Evolutionary conservation across 2,329 filamentous ascomycete genomes (phyloP), one percentile per base, ranked within the genome.

Genomic region (Aspergillus intermedius): DNA sequence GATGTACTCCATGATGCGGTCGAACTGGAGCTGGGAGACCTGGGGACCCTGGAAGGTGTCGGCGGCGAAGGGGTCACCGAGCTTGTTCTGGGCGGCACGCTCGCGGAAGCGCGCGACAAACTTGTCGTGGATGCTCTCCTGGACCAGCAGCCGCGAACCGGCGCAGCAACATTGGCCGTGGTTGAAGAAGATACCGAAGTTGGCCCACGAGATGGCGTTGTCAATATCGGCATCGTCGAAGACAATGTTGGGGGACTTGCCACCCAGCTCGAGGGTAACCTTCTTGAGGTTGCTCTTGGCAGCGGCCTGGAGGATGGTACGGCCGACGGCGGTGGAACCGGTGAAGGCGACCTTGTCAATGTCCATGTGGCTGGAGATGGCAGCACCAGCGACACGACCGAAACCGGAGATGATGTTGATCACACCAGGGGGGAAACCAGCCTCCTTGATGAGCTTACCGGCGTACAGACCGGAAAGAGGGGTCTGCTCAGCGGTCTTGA

Each of bases 31-130:
- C 73, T 91, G 77, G 56, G 84, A 88, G 63, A 91, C 83, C 74
- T 91, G 87, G 34, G 88, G 88, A 44, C 88, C 88, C 74, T 91
- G 87, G 86, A 91, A 91, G 55, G 87, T 91, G 54, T 86, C 79
- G 59, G 78, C 66, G 59, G 79, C 72, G 78, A 91, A 91, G 55
- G 88, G 88, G 75, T 93, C 86, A 59, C 87, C 88, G 59, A 91
- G 84, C 62, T 82, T 78, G 78, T 91, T 91, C 72, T 79, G 65
- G 58, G 74, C 60, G 43, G 87, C 85, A 48, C 87, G 82, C 75
- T 81, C 78, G 82, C 87, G 89, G 81, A 91, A 91, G 45, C 81
- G 78, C 58, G 77, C 75, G 46, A 93, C 70, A 72, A 91, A 91
- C 53, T 59, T 59, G 50, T 60, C 58, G 48, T 60, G 54, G 50